These are phyloP conservation scores for Rhizophora apiculata DNA, from an alignment of 345 rosid species.

Conservation along the genomic window DNA sequence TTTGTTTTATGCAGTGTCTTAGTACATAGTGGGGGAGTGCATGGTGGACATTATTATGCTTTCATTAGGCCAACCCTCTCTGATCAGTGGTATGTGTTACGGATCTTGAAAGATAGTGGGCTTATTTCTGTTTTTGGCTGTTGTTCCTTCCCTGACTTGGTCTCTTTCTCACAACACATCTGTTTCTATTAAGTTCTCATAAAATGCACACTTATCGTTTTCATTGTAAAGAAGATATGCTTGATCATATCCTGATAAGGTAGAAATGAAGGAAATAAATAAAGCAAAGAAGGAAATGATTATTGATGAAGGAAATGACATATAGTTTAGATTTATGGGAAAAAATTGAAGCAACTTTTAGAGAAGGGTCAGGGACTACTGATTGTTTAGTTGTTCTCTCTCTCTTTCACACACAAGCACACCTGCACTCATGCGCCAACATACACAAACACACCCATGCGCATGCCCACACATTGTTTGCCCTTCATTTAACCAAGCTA, in stretches of 20 bases:
- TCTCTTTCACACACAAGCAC: neutral
- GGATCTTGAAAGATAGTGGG: neutral
- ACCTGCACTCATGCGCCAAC: no score
- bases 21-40: slow-evolving; percentile 97
- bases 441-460: no score
- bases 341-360: neutral
- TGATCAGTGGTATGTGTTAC: slow-evolving; percentile 72
- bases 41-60: slow-evolving; percentile 98
- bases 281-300: neutral
- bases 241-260: no score
- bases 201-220: no score
- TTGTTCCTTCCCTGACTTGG: neutral
- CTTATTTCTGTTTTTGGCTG: neutral
- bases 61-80: slow-evolving; percentile 92
- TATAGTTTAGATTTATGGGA: neutral
- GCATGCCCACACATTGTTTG: neutral
- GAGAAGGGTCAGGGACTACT: neutral
- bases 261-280: no score
- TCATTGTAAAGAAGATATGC: no score
- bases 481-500: neutral
- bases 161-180: neutral
- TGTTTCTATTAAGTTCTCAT: no score
- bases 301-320: neutral
- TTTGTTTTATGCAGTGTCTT: slow-evolving; percentile 59
- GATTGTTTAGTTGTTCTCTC: neutral